Evolutionary conservation across 2,329 filamentous ascomycete genomes (phyloP), one percentile per base, ranked within the genome.

Genomic region (Colletotrichum destructivum): DNA sequence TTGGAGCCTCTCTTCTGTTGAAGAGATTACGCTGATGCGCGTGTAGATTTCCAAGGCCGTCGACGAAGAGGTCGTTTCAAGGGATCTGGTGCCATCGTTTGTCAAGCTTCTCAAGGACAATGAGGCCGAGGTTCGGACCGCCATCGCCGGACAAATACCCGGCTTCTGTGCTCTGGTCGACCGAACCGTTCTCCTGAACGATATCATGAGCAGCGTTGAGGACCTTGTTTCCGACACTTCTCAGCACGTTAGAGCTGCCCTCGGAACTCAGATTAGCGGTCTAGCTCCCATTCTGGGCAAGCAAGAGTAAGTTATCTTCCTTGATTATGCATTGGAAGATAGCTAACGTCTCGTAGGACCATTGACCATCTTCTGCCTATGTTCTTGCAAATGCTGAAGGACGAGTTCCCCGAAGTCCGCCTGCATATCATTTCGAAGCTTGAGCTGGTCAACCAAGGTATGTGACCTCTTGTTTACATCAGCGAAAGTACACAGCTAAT

Each of bases 401-500:
- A 99, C 79, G 96, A 99, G 80, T 98, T 98, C 83, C 96, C 96
- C 26, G 96, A 99, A 81, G 96, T 99, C 62, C 93, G 96, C 74
- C 91, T 99, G 71, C 97, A 99, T 85, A 99, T 99, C 82, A 99
- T 99, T 79, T 98, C 96, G n/a, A 99, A 99, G 85, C 91, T 99
- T 66, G 97, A 99, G 85, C 90, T 97, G 74, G 96, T 99, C 75
- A 99, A 99, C 85, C 94, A 98, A 84, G 94, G 94, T 95, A 86
- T 74, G 85, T 80, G 54, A 15, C n/a, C 31, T 12, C 9, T 26
- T 26, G 11, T 38, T 35, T 18, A 40, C 6, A 38, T 7, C 9
- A 2, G 18, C n/a, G 35, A 42, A 55, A 49, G 18, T 15, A 38
- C 47, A 44, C 38, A 21, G n/a, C 67, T 72, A 69, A 72, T n/a